phyloP scores from a whole-genome alignment of 1,284 basidiomycete species.

The Melampsora abietis-canadensis region DNA sequence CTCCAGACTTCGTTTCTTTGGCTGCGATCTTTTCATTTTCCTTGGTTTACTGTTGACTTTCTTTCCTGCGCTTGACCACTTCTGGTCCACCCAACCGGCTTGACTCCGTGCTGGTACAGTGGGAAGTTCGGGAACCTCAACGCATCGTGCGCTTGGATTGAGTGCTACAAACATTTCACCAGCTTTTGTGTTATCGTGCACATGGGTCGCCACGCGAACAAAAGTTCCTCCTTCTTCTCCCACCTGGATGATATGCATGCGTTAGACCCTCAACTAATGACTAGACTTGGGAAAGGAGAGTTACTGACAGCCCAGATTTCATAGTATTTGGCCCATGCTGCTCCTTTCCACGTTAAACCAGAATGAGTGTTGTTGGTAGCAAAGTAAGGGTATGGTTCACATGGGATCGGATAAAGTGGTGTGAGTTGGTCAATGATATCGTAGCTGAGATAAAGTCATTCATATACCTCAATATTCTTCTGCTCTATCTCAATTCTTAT shows the following conservation, averaged over 20 bases:
- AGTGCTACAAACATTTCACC: neutral
- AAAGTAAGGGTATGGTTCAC: constrained; percentile 4
- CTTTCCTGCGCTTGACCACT: neutral
- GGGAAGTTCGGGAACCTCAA: neutral
- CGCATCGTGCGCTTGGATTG: too few species aligned
- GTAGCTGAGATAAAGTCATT: constrained; percentile 5
- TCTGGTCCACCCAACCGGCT: constrained; percentile 3
- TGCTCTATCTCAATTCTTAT: neutral
- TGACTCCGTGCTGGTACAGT: neutral
- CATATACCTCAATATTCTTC: neutral
- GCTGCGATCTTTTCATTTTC: neutral
- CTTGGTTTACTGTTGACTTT: neutral
- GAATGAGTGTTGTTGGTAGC: constrained; percentile 13
- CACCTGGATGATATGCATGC: constrained; percentile 4
- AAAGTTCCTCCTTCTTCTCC: neutral
- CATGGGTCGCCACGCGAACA: neutral
- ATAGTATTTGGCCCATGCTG: constrained; percentile 28
- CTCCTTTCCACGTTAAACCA: constrained; percentile 28
- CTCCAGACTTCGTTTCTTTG: neutral
- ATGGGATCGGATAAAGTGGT: constrained; percentile 21
- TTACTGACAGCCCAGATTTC: constrained; percentile 29
- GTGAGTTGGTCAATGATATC: constrained; percentile 10
- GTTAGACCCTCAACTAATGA: neutral
- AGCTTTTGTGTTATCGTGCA: neutral
- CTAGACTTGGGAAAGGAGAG: neutral